phyloP scores from a whole-genome alignment of 176 grass and related monocot species.

The Calamus simplicifolius region DNA sequence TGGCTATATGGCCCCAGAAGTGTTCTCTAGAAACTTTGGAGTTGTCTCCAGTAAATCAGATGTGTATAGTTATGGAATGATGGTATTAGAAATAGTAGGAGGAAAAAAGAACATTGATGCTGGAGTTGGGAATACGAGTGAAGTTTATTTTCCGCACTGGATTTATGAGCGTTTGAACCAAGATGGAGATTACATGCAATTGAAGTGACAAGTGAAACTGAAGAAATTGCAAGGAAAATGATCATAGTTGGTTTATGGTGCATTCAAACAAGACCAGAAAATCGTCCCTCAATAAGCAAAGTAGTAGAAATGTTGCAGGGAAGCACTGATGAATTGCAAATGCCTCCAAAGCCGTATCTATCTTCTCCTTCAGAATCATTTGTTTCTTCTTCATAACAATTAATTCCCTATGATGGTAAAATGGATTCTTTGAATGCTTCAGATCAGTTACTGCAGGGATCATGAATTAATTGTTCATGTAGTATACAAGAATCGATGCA shows the following conservation, averaged over 20 bases:
- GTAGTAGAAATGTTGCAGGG: slow-evolving; percentile 52
- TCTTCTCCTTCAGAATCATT: too few species aligned
- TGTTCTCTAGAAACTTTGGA: slow-evolving; percentile 26
- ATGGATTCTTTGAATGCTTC: too few species aligned
- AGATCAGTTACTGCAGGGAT: too few species aligned
- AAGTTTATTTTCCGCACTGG: slow-evolving; percentile 32
- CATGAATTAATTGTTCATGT: too few species aligned
- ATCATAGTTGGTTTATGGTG: slow-evolving; percentile 37
- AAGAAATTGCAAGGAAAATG: slow-evolving; percentile 31
- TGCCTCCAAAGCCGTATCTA: slow-evolving; percentile 33
- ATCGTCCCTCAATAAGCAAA: slow-evolving; percentile 40
- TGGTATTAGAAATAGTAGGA: slow-evolving; percentile 46
- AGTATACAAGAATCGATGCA: too few species aligned
- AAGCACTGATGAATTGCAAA: slow-evolving; percentile 24
- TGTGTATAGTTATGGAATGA: slow-evolving; percentile 66
- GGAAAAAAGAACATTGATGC: slow-evolving; percentile 17
- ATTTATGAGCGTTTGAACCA: slow-evolving; percentile 37
- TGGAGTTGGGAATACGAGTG: slow-evolving; percentile 14
- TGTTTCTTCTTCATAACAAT: too few species aligned
- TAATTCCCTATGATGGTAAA: too few species aligned
- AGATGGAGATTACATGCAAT: slow-evolving; percentile 10
- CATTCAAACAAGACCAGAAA: slow-evolving; percentile 24
- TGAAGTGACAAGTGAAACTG: slow-evolving; percentile 1
- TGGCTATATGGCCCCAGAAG: slow-evolving; percentile 24
- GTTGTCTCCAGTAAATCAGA: slow-evolving; percentile 48